Base-by-base conservation (phyloP, 176 grass and related monocot genomes). In the barley (Hordeum vulgare) region DNA sequence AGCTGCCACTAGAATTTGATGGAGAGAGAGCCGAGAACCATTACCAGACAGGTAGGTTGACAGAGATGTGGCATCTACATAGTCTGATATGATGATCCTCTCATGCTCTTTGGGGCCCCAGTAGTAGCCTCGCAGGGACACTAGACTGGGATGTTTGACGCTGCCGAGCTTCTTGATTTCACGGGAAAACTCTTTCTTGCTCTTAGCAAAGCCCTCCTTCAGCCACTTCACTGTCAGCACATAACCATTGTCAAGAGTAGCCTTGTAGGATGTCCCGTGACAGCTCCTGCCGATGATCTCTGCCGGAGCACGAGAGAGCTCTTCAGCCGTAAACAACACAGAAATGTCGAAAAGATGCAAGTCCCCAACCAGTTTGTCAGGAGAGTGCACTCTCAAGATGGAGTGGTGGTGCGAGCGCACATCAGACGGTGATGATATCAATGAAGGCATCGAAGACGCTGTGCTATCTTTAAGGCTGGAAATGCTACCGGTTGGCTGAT, bases 81-180 rank as follows among this genome's bases (percentile, higher is more conserved):
- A 94, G 83, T 94, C 92, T 13, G 94, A 97, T 91, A 97, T 85
- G 54, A 97, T 84, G 80, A 94, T 94, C 81, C 92, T 97, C 73
- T 97, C 94, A 4, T 97, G 94, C 66, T 94, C 91, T 81, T 90
- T 97, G 6, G 94, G 92, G 10, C 94, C 94, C 94, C 94, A 97
- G 71, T 94, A 97, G 79, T 90, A 97, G 58, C 94, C 94, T 40
- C 94, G 74, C 72, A 94, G 71, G 21, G 85, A 84, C 14, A 98
- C 89, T 66, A 98, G 44, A 88, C 91, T 98, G 31, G 69, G 79
- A 85, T 95, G 93, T 66, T 80, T 91, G n/a, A 98, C 82, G 49
- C 71, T 89, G 41, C 92, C 93, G 4, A 98, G 90, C 88, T 93
- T 98, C 47, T 95, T 98, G 62, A 92, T 92, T 73, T 98, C 96